Base-by-base conservation (phyloP, 1,284 basidiomycete species). In the Exsudoporus floridanus region DNA sequence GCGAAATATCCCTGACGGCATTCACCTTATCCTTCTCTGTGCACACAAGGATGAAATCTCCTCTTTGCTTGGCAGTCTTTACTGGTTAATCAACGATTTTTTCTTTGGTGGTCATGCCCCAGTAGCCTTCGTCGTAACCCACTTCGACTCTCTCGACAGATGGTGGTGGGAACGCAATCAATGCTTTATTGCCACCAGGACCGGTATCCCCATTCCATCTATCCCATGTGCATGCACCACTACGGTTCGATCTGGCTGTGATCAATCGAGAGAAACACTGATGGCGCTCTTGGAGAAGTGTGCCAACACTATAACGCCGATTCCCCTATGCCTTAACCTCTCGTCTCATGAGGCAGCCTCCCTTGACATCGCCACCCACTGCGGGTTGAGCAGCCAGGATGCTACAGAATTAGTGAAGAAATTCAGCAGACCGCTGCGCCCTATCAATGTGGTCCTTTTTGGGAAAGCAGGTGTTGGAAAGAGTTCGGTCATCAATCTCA, bases 101-200 rank as follows among this genome's bases (percentile, higher is more conserved):
- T 52, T 57, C 35, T 57, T 37, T 4, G 47, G n/a, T 1, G 47
- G 44, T n/a, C 40, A 16, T 2, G 58, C 70, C 5, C 67, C 65
- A 3, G 59, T 71, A 30, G 65, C 66, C 10, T 25, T 70, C 3
- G 59, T 68, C 31, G 44, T 70, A 6, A 73, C 70, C 9, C 61
- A 66, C 9, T 59, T 63, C 13, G 71, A 57, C 37, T 66, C 21
- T 2, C 16, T 41, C 2, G 49, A 45, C 14, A 36, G 54, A 25
- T 21, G 36, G 4, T 58, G 54, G 53, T 58, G 59, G 59, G 33
- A 33, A 14, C 48, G 40, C 18, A 51, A 58, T 39, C 7, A 49
- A 16, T 6, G 25, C 5, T n/a, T n/a, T n/a, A n/a, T n/a, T n/a
- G 16, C 18, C n/a, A 48, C 60, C 35, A 51, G 4, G n/a, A 53